Base-by-base conservation (phyloP, 2,329 filamentous ascomycete species). In the Colletotrichum echinochloae region DNA sequence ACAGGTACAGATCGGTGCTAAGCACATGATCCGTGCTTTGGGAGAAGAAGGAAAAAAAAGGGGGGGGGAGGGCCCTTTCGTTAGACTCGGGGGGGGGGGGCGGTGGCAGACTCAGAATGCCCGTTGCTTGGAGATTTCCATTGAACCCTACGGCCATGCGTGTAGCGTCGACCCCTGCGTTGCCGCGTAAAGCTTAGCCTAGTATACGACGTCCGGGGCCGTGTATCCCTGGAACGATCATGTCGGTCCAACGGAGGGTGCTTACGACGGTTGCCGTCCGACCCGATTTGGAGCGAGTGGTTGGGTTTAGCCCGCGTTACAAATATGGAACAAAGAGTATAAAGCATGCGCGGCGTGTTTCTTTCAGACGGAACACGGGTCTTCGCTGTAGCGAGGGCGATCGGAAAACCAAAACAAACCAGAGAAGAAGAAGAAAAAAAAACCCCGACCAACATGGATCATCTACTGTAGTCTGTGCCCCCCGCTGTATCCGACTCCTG, bases 301-400 rank as follows among this genome's bases (percentile, higher is more conserved):
- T 70, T 70, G 48, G 48, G 33, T 61, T 70, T 61, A 28, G 56
- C 23, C 33, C 33, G 37, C 56, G 63, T 66, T 61, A 70, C 67
- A 70, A 41, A 66, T 59, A 35, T 70, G 67, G 67, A 57, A 66
- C 56, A 66, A 39, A 57, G 49, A 37, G 28, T 14, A 12, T 14
- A 37, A 55, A 49, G 57, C 18, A 61, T 61, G 67, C 56, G 63
- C 41, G 41, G 35, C 9, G 48, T 23, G 41, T 37, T 52, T 57
- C 49, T 37, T 49, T 70, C 39, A 23, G 11, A 61, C 23, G 60
- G 9, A 60, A 39, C 33, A 62, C 60, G 60, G 60, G 48, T n/a
- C 9, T 52, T 35, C 48, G 48, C 48, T 30, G 60, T 23, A 26
- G 33, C 60, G 11, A 52, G 48, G 26, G 16, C 11, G 48, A 33